phyloP scores from a whole-genome alignment of 2,329 filamentous ascomycete genomes.

The Coniochaeta prunicola region DNA sequence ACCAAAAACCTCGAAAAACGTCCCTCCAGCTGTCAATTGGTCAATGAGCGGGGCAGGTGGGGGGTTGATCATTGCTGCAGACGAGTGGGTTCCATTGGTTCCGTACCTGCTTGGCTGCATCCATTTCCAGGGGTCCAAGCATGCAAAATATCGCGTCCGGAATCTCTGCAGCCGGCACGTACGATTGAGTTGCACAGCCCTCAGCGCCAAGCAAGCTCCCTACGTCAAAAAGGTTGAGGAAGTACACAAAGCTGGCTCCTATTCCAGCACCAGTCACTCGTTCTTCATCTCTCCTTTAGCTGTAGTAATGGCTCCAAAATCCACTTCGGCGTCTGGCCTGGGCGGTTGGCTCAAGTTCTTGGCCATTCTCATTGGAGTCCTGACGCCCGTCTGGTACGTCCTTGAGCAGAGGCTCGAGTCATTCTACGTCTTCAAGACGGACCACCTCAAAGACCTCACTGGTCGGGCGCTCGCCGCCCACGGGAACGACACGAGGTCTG shows the following conservation, averaged over 20 bases:
- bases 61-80: background rate
- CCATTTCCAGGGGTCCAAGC: background rate
- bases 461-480: constrained; percentile 58
- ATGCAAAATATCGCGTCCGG: background rate
- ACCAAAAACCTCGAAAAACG: background rate
- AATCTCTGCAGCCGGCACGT: background rate
- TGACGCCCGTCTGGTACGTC: constrained; percentile 46
- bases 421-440: constrained; percentile 71
- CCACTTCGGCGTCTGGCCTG: constrained; percentile 11
- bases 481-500: constrained; percentile 65
- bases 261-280: background rate
- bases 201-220: background rate
- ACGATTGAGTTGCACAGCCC: no score
- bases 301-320: constrained; percentile 11
- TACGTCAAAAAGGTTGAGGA: background rate
- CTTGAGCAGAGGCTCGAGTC: constrained; percentile 51
- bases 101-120: background rate
- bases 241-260: background rate
- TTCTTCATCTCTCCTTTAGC: background rate
- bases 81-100: background rate
- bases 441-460: constrained; percentile 62
- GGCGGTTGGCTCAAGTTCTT: constrained; percentile 38
- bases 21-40: background rate
- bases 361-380: constrained; percentile 44
- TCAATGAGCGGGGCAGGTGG: background rate